Evolutionary conservation across 1,139 yeast genomes (phyloP).

Genomic region (Geotrichum restrictum): DNA sequence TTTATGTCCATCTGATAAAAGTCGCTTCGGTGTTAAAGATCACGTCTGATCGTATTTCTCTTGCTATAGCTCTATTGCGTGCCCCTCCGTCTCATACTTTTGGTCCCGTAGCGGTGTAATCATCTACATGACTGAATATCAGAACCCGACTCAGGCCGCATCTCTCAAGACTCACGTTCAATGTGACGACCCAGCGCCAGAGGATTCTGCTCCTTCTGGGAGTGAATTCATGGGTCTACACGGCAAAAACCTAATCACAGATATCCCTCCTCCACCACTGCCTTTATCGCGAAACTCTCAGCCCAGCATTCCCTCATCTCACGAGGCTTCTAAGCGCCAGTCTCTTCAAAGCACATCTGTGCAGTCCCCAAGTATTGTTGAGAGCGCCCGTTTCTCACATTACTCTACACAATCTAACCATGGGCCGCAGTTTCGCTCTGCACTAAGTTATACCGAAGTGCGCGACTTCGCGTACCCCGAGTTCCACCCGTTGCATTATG

Average conservation of each 20-base stretch:
- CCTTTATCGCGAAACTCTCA: not conserved
- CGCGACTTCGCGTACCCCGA: conserved; percentile 76
- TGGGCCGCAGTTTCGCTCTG: conserved; percentile 26
- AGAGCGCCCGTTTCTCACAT: not conserved
- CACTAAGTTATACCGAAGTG: conserved; percentile 45
- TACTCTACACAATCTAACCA: not conserved
- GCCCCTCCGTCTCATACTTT: no score
- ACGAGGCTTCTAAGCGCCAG: conserved; percentile 1
- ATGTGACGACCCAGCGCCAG: not conserved
- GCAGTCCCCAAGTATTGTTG: no score
- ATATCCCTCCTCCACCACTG: conserved; percentile 14
- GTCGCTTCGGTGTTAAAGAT: no score
- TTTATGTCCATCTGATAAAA: no score
- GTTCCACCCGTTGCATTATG: conserved; percentile 63
- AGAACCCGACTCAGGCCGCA: conserved; percentile 2
- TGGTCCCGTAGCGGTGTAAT: no score
- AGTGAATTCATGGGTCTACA: conserved; percentile 10
- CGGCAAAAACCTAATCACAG: not conserved
- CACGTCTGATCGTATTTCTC: no score
- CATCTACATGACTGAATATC: conserved; percentile 13
- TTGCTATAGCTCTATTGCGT: no score
- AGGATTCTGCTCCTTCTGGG: conserved; percentile 1
- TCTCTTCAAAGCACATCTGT: not conserved
- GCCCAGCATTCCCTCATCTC: not conserved
- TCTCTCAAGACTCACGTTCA: not conserved